A percentile compares a stretch with the other conserved stretches of the same genome.
These are phyloP conservation scores for Cytospora schulzeri DNA, from an alignment of 2,329 filamentous ascomycete genomes.

Conservation along the genomic window DNA sequence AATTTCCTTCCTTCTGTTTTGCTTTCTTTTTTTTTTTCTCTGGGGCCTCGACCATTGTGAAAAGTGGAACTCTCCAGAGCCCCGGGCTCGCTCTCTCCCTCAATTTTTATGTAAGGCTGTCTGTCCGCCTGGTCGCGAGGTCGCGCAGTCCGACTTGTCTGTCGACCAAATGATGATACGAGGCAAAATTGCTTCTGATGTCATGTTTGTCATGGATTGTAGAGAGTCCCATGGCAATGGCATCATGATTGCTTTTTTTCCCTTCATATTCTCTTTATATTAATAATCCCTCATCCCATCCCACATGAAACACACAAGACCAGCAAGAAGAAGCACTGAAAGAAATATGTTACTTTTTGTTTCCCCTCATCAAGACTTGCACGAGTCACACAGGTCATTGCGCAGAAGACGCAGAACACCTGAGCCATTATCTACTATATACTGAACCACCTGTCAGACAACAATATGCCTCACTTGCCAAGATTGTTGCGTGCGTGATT, in stretches of 20 bases:
- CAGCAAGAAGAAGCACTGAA: neutral
- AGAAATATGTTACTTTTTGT: neutral
- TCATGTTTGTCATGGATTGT: neutral
- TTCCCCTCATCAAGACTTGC: neutral
- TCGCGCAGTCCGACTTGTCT: too few relatives aligned
- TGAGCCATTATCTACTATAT: too few relatives aligned
- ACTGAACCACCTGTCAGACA: neutral
- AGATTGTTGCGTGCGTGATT: neutral
- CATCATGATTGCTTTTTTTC: neutral
- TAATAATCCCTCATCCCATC: neutral
- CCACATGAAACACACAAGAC: neutral
- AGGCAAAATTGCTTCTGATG: neutral
- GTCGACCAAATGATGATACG: neutral
- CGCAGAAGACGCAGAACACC: too few relatives aligned
- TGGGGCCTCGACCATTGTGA: neutral
- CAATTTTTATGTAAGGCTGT: neutral
- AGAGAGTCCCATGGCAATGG: neutral
- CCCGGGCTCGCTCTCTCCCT: neutral
- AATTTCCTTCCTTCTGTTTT: neutral
- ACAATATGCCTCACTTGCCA: neutral
- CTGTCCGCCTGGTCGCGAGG: too few relatives aligned
- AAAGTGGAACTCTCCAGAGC: neutral
- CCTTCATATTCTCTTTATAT: too few relatives aligned
- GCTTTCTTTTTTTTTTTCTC: neutral
- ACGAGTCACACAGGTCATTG: too few relatives aligned